Base-by-base conservation (phyloP, 257 asterid genomes). In the Sherardia arvensis region DNA sequence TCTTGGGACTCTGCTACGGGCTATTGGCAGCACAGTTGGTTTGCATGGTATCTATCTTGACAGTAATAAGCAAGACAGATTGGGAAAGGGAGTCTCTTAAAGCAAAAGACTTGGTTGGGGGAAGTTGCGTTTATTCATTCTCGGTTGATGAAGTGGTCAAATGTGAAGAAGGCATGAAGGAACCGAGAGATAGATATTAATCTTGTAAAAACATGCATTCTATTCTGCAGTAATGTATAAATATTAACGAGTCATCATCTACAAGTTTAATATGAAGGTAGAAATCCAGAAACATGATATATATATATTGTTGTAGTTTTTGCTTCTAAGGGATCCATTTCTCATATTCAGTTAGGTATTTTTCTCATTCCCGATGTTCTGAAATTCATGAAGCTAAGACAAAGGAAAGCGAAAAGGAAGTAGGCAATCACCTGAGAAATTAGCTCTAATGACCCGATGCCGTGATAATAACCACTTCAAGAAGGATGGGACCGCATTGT, bases 11-110 rank as follows among this genome's bases (percentile, higher is more conserved):
- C 49, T 88, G 94, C 64, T 91, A 81, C 28, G 98, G 98, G 59
- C 98, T 91, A 78, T 68, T 91, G 71, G 95, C 87, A 29, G 96
- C 98, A 70, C 96, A 91, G 70, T 76, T 91, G 65, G 88, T 77
- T 3, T 91, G 98, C 66, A 76, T 82, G 53, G 40, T 86, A 48
- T 88, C 92, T 61, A 88, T 86, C 78, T 74, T 83, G 73, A 77
- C 73, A 68, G 88, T 81, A 45, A 73, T 83, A 61, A 74, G 80
- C 68, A 81, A 67, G 63, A 88, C 91, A 34, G 92, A 91, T 69
- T 91, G 96, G 96, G 90, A 86, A 57, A 78, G 67, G 30, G 94
- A 89, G 66, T 84, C 94, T 8, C n/a, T 78, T 56, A 68, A 80
- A 69, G 96, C 96, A 9, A 81, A 80, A 71, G 77, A 80, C 73